phyloP scores from a whole-genome alignment of 352 stramenopile species.

The Phytophthora boehmeriae region DNA sequence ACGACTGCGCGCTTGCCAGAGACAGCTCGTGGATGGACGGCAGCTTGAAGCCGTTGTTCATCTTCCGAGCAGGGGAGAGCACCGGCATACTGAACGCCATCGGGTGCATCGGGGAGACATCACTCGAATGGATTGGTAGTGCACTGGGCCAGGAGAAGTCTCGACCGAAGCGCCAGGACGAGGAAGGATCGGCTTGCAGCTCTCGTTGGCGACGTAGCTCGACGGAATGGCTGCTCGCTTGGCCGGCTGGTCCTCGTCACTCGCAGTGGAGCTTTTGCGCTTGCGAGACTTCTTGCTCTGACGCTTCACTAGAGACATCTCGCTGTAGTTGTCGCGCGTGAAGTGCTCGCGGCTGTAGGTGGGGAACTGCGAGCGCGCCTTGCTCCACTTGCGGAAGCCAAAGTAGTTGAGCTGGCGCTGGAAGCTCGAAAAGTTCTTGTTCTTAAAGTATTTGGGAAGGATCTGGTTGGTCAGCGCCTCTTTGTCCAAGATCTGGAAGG shows the following conservation, averaged over 20 bases:
- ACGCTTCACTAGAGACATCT: conserved; percentile 85
- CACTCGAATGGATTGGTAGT: conserved; percentile 17
- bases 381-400: conserved; percentile 92
- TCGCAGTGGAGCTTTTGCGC: conserved; percentile 38
- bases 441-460: conserved; percentile 95
- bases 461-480: conserved; percentile 87
- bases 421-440: conserved; percentile 96
- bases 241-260: conserved; percentile 35
- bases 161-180: conserved; percentile 21
- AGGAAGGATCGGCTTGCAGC: conserved; percentile 75
- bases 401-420: conserved; percentile 97
- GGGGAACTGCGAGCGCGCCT: conserved; percentile 69
- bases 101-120: conserved; percentile 30
- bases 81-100: conserved; percentile 34
- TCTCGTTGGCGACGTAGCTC: conserved; percentile 40
- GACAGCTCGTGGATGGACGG: conserved; percentile 63
- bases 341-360: conserved; percentile 88
- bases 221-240: conserved; percentile 47
- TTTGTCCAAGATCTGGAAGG: conserved; percentile 90
- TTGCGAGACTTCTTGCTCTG: conserved; percentile 89
- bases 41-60: conserved; percentile 52
- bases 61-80: conserved; percentile 50
- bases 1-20: conserved; percentile 32
- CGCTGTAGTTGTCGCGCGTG: conserved; percentile 84
- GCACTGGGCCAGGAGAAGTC: not conserved